phyloP scores from a whole-genome alignment of 306 rosid species.

The Malus asiatica region DNA sequence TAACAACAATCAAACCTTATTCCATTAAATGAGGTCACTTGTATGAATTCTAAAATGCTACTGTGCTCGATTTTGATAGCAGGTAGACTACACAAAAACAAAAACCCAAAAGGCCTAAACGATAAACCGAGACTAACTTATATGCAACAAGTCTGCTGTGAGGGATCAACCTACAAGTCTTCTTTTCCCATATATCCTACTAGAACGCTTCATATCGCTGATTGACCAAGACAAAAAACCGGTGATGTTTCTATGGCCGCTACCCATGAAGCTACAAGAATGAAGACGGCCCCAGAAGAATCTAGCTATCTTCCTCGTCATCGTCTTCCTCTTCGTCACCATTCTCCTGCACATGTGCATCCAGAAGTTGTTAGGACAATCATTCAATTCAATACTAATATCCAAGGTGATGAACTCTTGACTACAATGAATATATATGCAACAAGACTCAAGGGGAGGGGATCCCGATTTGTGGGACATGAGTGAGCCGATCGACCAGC shows the following conservation, averaged over 20 bases:
- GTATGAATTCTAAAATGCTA: too few species aligned
- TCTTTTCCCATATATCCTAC: background rate
- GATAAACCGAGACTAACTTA: background rate
- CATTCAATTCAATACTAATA: background rate
- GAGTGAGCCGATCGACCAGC: background rate
- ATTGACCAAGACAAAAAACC: background rate
- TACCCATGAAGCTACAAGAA: background rate
- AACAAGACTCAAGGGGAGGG: background rate
- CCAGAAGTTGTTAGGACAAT: background rate
- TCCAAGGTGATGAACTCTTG: background rate
- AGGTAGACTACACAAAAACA: too few species aligned
- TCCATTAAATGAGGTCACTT: rapidly evolving
- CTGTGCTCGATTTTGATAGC: too few species aligned
- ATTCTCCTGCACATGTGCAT: conserved; percentile 21
- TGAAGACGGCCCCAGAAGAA: background rate
- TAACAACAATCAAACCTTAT: too few species aligned
- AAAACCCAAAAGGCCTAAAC: background rate
- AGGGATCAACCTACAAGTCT: too few species aligned
- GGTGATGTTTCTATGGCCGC: too few species aligned
- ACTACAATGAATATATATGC: background rate
- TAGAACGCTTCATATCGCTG: background rate
- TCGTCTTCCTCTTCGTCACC: conserved; percentile 15
- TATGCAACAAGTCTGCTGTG: background rate
- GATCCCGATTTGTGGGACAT: background rate
- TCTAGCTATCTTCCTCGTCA: conserved; percentile 10